These are phyloP conservation scores for Apophysomyces sp. DNA, from an alignment of 371 early-diverging fungal genomes.

Conservation along the genomic window DNA sequence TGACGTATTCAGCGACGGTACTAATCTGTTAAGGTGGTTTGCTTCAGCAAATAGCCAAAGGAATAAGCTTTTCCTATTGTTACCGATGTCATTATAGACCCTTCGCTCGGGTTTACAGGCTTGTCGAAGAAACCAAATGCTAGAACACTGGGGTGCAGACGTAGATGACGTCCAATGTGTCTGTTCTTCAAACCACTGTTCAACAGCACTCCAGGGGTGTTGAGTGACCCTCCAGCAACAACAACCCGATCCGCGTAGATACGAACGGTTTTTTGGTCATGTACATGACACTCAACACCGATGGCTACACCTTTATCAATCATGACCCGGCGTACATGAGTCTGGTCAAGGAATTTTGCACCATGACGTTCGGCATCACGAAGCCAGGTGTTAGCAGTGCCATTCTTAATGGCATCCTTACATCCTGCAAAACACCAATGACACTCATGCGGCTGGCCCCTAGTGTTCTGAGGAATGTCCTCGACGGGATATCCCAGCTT, in stretches of 20 bases:
- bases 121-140: conserved; percentile 67
- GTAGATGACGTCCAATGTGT: conserved; percentile 69
- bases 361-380: conserved; percentile 63
- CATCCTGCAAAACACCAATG: conserved; percentile 73
- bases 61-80: conserved; percentile 3
- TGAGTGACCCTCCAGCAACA: conserved; percentile 65
- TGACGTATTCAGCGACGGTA: conserved; percentile 54
- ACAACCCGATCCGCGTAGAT: conserved; percentile 62
- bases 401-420: conserved; percentile 70
- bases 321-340: conserved; percentile 56
- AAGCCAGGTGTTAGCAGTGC: conserved; percentile 67
- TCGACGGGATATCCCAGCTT: conserved; percentile 60
- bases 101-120: conserved; percentile 49
- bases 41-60: conserved; percentile 3
- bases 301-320: conserved; percentile 47
- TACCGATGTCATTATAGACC: conserved; percentile 76
- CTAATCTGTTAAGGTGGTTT: conserved; percentile 16
- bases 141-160: conserved; percentile 64
- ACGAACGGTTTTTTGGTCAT: conserved; percentile 20
- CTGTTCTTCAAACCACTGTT: conserved; percentile 69
- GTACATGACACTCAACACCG: conserved; percentile 48
- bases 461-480: conserved; percentile 71
- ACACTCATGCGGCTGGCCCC: conserved; percentile 59
- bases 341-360: conserved; percentile 60
- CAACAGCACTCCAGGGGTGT: conserved; percentile 65